These are phyloP conservation scores for Phyllachora maydis DNA, from an alignment of 2,329 filamentous ascomycete genomes.

Conservation along the genomic window DNA sequence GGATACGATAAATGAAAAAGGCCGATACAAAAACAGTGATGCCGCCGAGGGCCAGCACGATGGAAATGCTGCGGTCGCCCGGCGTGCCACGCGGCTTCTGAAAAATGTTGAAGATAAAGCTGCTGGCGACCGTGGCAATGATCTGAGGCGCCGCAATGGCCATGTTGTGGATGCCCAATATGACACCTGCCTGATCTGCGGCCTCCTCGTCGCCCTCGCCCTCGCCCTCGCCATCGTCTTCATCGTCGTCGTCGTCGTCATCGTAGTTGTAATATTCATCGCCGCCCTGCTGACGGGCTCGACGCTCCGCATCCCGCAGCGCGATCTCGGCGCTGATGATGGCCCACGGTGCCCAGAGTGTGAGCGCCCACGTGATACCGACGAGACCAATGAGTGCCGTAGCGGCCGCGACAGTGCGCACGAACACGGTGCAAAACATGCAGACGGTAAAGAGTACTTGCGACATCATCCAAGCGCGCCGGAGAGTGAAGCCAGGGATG, in stretches of 20 bases:
- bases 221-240: conserved; percentile 9
- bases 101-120: conserved; percentile 62
- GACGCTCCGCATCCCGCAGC: conserved; percentile 45
- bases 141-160: conserved; percentile 83
- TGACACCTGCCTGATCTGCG: conserved; percentile 66
- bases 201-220: conserved; percentile 25
- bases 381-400: conserved; percentile 63
- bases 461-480: conserved; percentile 69
- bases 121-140: conserved; percentile 68
- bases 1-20: conserved; percentile 46
- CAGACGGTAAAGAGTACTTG: conserved; percentile 65
- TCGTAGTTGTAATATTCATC: conserved; percentile 10
- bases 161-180: conserved; percentile 91
- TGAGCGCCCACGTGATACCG: conserved; percentile 81
- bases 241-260: conserved; percentile 8
- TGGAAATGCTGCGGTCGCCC: conserved; percentile 71
- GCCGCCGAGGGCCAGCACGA: conserved; percentile 72
- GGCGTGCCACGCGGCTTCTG: conserved; percentile 75
- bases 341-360: conserved; percentile 87
- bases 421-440: conserved; percentile 71
- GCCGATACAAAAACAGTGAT: conserved; percentile 59
- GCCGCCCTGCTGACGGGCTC: conserved; percentile 13
- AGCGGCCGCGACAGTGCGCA: conserved; percentile 47
- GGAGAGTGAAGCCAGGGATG: conserved; percentile 70
- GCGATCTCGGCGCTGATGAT: conserved; percentile 88